A percentile compares a stretch with the other conserved stretches of the same genome.
Conservation (phyloP, 2,329 filamentous ascomycete species). For the Thyridium curvatum region DNA sequence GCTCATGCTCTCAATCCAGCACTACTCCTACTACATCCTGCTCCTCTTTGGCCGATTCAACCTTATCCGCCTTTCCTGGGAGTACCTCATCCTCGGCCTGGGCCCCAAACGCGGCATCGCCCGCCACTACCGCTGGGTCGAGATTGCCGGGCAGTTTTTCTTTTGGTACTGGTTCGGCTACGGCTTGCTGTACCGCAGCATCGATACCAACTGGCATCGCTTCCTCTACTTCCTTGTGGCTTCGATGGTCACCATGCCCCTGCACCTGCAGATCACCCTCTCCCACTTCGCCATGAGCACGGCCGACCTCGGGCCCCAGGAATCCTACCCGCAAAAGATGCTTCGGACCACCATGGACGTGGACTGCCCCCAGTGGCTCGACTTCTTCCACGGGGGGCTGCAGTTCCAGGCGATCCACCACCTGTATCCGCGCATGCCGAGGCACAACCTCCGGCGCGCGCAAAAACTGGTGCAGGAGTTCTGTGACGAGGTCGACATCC, state of each 20-base stretch:
- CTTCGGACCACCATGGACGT: conserved; percentile 91
- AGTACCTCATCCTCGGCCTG: conserved; percentile 63
- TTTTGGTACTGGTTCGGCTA: conserved; percentile 91
- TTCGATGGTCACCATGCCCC: conserved; percentile 72
- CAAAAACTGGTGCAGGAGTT: conserved; percentile 76
- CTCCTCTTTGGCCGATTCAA: conserved; percentile 82
- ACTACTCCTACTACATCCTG: conserved; percentile 78
- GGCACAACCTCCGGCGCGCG: conserved; percentile 72
- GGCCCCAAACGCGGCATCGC: conserved; percentile 70
- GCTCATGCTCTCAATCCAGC: conserved; percentile 65
- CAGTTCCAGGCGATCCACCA: conserved; percentile 91
- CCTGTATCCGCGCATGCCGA: conserved; percentile 74
- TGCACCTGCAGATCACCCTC: conserved; percentile 86
- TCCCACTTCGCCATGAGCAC: conserved; percentile 95
- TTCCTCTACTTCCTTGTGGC: conserved; percentile 73
- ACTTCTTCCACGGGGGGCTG: conserved; percentile 82
- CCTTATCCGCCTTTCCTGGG: conserved; percentile 75
- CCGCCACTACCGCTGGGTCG: conserved; percentile 79
- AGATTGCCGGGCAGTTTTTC: conserved; percentile 67
- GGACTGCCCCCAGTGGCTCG: conserved; percentile 80
- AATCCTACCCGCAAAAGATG: conserved; percentile 88
- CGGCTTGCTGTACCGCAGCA: conserved; percentile 64
- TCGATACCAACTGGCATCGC: conserved; percentile 64
- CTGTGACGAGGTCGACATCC: conserved; percentile 74
- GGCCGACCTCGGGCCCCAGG: conserved; percentile 71